Evolutionary conservation across 2,329 filamentous ascomycete species (phyloP), one percentile per base, ranked within the genome.

Genomic region (Shiraia bambusicola): DNA sequence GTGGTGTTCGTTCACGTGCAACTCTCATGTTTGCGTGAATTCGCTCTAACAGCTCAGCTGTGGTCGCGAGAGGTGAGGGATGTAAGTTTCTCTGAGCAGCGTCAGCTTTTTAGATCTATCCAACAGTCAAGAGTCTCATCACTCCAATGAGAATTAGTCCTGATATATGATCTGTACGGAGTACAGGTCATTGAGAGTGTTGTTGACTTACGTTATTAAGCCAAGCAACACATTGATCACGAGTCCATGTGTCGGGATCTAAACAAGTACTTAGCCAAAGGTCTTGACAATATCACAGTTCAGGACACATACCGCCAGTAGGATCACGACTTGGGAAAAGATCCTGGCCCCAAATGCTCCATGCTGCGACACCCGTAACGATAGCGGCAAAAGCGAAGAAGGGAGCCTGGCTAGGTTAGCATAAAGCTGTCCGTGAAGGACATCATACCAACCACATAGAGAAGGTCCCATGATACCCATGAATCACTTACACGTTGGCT

Each of bases 321-420:
- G 91, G 89, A 63, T 95, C 90, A 52, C 83, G 75, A 3, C 79
- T 69, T 1, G 91, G 91, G 59, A 96, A 95, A 60, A 96, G 79
- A 50, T 92, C 88, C 38, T 81, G 78, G 42, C 89, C 89, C 84
- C 87, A 94, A 57, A 96, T 92, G 13, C 81, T 80, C 85, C 87
- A 95, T 29, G 81, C 82, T 12, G 89, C 86, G 2, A 86, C 89
- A 2, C 87, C 88, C 6, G 87, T 87, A 11, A 96, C 80, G 37
- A 94, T 78, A 8, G 87, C 88, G 4, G 86, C 83, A 64, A 96
- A 96, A 13, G 62, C 66, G 32, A 70, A 65, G 47, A 71, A 69
- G 11, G 67, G 64, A 8, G 52, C 54, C 64, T 69, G 29, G 1
- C 6, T 3, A 3, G 2, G 27, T 54, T 27, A 58, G 42, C 15